Evolutionary conservation across 208 protist species (phyloP), one percentile per base, ranked within the genome.

Genomic region (Angomonas deanei): DNA sequence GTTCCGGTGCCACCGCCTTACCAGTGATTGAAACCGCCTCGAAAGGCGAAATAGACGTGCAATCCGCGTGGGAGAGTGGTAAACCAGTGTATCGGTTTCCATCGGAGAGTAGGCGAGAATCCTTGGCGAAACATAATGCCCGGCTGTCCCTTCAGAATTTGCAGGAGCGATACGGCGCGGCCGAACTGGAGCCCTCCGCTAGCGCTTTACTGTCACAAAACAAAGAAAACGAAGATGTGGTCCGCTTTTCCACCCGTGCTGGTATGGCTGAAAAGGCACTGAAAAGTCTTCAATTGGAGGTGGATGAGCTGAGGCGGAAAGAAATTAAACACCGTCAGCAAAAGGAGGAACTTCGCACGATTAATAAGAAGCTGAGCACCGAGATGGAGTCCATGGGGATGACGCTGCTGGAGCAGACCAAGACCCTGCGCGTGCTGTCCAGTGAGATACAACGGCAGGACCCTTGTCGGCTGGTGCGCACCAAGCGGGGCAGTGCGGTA

Each of bases 391-490:
- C 70, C n/a, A 73, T 78, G 59, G 74, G 82, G 2, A 10, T 50
- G 10, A 79, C 78, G 13, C 58, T 95, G 3, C 50, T 71, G 60
- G 60, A 79, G 32, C 85, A 95, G 59, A 82, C 79, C 2, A 78
- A 53, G 19, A 80, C 80, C 1, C 66, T 92, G 58, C 65, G 66
- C 17, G 63, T 70, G 1, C 49, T 91, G 4, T 67, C 70, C 5
- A 49, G 30, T 0, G 74, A 79, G 38, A 80, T 91, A 67, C 58
- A 76, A 52, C 74, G 84, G 1, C 78, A 39, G 6, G 80, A 80
- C 38, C 84, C 84, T 33, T 77, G 82, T 48, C 80, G 68, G 55
- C 66, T 92, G 11, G 66, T 87, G 17, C 87, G 54, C 28, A 48
- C 23, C 36, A 70, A 38, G n/a, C 46, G 28, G 38, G 32, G 34